Base-by-base conservation (phyloP, 768 basidiomycete genomes). In the Gautieria morchelliformis region DNA sequence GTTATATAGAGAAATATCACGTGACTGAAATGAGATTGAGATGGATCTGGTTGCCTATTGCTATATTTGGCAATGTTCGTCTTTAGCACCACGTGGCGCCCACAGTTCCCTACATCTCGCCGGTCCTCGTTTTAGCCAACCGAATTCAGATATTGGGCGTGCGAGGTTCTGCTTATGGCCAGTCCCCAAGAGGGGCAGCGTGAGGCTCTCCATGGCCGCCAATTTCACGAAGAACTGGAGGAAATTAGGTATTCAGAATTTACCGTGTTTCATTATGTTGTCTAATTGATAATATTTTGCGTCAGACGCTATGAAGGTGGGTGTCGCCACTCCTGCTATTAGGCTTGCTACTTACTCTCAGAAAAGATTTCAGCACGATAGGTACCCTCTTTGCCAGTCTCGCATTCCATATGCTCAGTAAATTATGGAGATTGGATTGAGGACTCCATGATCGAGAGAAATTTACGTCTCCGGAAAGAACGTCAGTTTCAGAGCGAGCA, bases 391-490 rank as follows among this genome's bases (percentile, higher is more conserved):
- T 49, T 30, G 15, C 14, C 17, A 17, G 24, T 49, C 41, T 60
- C 30, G 47, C 48, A 54, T 61, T 22, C 52, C 53, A 63, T 59
- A 61, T 49, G 52, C 32, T 57, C 51, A 54, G 56, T 58, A 61
- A 56, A 48, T 35, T 22, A 6, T 54, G 37, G 63, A 96, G 95
- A 98, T 68, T 98, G 95, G 95, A 89, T 98, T 49, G 89, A 96
- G 65, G 95, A 98, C 72, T 90, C 93, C 3, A 82, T 93, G 44
- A 78, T 89, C 33, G 95, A 98, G 67, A 79, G 93, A 27, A 87
- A 86, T 61, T 75, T 89, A 63, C 84, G 91, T 22, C 74, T 87
- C 63, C 79, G 83, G 58, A 77, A 79, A 62, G 74, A 78, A n/a
- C 76, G 75, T 50, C 74, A 74, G 22, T 65, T 75, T 11, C 72